phyloP scores from a whole-genome alignment of 306 rosid species.

The Cucurbita maxima region DNA sequence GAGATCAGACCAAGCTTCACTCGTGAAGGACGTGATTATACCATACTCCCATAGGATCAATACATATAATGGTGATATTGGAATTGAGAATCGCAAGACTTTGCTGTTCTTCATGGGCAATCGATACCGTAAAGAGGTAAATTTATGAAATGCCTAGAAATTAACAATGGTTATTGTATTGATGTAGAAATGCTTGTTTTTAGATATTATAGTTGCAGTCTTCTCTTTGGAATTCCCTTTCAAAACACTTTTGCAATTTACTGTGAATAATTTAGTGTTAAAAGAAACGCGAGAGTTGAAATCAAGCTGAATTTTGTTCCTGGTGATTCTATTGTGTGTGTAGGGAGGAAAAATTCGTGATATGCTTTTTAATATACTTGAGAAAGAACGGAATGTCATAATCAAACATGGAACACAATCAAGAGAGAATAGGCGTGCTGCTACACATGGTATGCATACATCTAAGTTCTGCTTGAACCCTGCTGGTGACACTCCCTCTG shows the following conservation, averaged over 20 bases:
- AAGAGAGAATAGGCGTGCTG: slow-evolving; percentile 78
- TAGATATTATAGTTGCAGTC: background rate
- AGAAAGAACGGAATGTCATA: slow-evolving; percentile 49
- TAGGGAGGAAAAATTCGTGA: slow-evolving; percentile 95
- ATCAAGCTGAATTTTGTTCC: background rate
- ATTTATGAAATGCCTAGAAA: background rate
- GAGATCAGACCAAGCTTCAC: slow-evolving; percentile 66
- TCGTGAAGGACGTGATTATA: slow-evolving; percentile 67
- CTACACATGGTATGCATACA: slow-evolving; percentile 85
- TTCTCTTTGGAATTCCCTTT: background rate
- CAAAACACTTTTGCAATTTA: background rate
- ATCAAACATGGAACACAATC: slow-evolving; percentile 90
- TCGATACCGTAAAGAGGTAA: slow-evolving; percentile 88
- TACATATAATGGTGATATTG: slow-evolving; percentile 31
- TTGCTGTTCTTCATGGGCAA: slow-evolving; percentile 86
- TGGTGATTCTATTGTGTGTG: background rate
- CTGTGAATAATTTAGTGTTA: background rate
- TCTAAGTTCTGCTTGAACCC: slow-evolving; percentile 92
- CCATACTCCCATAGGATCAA: slow-evolving; percentile 80
- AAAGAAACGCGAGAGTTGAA: background rate
- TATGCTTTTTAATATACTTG: slow-evolving; percentile 62
- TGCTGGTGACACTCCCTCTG: slow-evolving; percentile 98
- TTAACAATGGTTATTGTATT: background rate
- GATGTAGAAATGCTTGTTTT: background rate
- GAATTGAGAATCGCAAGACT: slow-evolving; percentile 38